Conservation (phyloP, 176 grass and related monocot genomes). For the Rhynchospora pubera region DNA sequence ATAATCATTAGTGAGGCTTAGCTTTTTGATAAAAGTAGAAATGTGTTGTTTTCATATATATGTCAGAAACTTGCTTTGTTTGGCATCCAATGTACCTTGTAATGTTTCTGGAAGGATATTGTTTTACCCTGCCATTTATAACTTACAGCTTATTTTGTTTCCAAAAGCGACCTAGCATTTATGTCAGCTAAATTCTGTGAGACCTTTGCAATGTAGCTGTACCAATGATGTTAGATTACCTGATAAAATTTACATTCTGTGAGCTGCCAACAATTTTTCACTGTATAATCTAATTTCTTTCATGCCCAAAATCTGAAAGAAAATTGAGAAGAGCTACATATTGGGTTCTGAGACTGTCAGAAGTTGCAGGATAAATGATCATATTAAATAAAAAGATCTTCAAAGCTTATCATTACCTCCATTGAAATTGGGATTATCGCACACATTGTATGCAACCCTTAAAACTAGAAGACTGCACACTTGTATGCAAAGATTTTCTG, state of each 20-base stretch:
- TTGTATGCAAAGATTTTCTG: background rate
- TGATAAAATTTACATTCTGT: background rate
- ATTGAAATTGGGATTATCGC: background rate
- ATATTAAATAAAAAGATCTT: background rate
- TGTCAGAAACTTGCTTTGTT: background rate
- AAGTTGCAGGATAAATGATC: background rate
- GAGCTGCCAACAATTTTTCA: background rate
- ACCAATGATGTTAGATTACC: background rate
- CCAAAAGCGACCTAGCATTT: background rate
- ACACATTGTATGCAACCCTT: too few species aligned
- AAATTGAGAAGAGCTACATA: background rate
- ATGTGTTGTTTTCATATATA: background rate
- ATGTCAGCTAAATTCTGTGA: background rate
- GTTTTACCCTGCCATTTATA: background rate
- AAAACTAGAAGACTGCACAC: background rate
- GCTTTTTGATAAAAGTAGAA: background rate
- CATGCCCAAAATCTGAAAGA: background rate
- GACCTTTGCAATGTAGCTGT: background rate
- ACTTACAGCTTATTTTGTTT: background rate
- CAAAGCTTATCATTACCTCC: background rate
- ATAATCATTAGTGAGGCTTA: background rate
- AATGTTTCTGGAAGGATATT: background rate
- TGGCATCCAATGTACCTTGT: background rate
- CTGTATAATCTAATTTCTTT: background rate
- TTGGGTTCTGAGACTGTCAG: background rate